Conservation (phyloP, 148 eudicot species). For the Selenicereus undatus region DNA sequence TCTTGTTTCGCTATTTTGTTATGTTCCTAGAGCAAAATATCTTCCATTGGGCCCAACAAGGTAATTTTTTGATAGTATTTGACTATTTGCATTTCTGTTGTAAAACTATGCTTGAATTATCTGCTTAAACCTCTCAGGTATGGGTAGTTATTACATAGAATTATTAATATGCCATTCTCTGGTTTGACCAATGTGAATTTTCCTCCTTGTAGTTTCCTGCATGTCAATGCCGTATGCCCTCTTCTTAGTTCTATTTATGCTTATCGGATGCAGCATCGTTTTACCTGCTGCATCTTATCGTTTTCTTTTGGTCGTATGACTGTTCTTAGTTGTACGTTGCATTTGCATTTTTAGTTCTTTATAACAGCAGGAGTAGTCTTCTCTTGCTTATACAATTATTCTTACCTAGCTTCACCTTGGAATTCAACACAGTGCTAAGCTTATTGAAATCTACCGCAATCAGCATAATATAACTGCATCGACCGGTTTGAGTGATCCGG, state of each 20-base stretch:
- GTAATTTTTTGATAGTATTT: slow-evolving; percentile 28
- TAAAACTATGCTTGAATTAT: slow-evolving; percentile 2
- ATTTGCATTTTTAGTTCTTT: neutral
- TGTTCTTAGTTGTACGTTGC: neutral
- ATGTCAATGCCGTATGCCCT: neutral
- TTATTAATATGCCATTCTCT: neutral
- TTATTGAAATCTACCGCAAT: slow-evolving; percentile 84
- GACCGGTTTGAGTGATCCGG: slow-evolving; percentile 78
- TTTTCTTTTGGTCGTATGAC: neutral
- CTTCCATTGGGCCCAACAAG: slow-evolving; percentile 97
- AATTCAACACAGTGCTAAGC: slow-evolving; percentile 66
- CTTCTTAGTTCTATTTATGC: neutral
- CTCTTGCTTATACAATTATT: neutral
- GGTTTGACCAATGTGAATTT: neutral
- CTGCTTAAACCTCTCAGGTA: neutral
- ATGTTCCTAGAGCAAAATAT: slow-evolving; percentile 91
- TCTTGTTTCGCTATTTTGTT: slow-evolving; percentile 89
- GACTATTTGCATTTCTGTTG: neutral
- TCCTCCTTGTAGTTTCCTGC: neutral
- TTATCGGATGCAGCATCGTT: neutral
- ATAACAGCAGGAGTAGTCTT: neutral
- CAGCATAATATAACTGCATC: slow-evolving; percentile 93
- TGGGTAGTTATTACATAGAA: neutral
- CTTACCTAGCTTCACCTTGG: slow-evolving; percentile 15
- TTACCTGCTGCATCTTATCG: neutral